Base-by-base conservation (phyloP, 2,329 filamentous ascomycete species). In the Aspergillus sp. region DNA sequence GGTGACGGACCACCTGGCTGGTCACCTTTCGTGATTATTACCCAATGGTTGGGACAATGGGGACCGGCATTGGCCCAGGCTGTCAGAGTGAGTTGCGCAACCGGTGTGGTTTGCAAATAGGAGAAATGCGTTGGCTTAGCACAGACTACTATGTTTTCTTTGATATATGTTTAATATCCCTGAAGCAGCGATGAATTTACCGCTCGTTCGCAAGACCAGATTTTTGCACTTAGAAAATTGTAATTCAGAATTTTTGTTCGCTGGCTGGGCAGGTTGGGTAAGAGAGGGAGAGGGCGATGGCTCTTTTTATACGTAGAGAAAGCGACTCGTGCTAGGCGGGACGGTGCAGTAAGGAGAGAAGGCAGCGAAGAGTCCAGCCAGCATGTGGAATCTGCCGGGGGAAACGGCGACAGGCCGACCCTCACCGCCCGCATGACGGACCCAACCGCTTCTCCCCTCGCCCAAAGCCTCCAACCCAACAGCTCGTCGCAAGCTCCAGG, bases 121-220 rank as follows among this genome's bases (percentile, higher is more conserved):
- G 69, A 72, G 65, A 71, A 66, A 71, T 69, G 67, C 67, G 73
- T 53, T 73, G 69, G 69, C 67, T 73, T 73, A 70, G 69, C 70
- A 69, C 52, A 65, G 36, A 42, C 36, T 42, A 71, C 65, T 67
- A 66, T 69, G 67, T 69, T 72, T 73, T 71, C 66, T 72, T 71
- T 73, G 63, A 75, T 74, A 74, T 73, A 70, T 71, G 71, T 74
- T 73, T 75, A 74, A 75, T 74, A 74, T 73, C 71, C 72, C 71
- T 64, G 65, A 72, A 74, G 67, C 67, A 71, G 71, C 69, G 71
- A 71, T 73, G 69, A 73, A 71, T 70, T 73, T 70, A 69, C 68
- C 71, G 63, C 70, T 72, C 69, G 68, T 73, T 74, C 58, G 64
- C 64, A 61, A 58, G 60, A 59, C 50, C 64, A 52, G 51, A 51